Evolutionary conservation across 2,329 filamentous ascomycete genomes (phyloP), one percentile per base, ranked within the genome.

Genomic region (Apiospora hydei): DNA sequence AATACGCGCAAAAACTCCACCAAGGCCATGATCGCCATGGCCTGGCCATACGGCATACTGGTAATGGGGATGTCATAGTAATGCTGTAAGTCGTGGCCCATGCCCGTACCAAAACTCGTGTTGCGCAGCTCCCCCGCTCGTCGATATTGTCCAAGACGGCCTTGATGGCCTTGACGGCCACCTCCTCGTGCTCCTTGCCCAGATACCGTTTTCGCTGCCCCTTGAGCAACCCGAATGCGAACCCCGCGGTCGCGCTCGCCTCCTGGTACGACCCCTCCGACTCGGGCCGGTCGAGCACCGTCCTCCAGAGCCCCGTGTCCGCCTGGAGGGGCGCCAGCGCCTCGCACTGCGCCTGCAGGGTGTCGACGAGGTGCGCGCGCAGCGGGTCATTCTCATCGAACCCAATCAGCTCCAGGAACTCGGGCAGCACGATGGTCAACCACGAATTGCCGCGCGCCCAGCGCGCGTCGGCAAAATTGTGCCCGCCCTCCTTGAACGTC

Each of bases 11-110:
- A 79, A 76, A 92, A 93, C 82, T 96, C 93, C 0, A 92, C 92
- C 74, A 95, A 80, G 0, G 92, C 91, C 91, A 95, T 94, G 74
- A 95, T 94, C 0, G 92, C 93, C 93, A 95, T 95, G 0, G 93
- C 92, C 80, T 95, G 93, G 0, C 93, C 93, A 77, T 95, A 95
- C 8, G 93, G 93, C 93, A 95, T 96, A 76, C 91, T 92, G 2
- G 93, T 96, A 73, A 91, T 82, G 1, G 90, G 87, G 72, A 96
- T 95, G 74, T 93, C 88, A 81, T 92, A 92, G 78, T 96, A 95
- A 80, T 94, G 92, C 82, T 95, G 89, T 78, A 95, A 80, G 72
- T 88, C 87, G 75, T 89, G 85, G 0, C 93, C 93, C 92, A 96
- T 95, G 0, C 86, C 91, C 0, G 93, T 96, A 0, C 93, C 93